A percentile compares a stretch with the other conserved stretches of the same genome.
phyloP scores from a whole-genome alignment of 1,284 basidiomycete genomes.

The Melampsora larici-populina region DNA sequence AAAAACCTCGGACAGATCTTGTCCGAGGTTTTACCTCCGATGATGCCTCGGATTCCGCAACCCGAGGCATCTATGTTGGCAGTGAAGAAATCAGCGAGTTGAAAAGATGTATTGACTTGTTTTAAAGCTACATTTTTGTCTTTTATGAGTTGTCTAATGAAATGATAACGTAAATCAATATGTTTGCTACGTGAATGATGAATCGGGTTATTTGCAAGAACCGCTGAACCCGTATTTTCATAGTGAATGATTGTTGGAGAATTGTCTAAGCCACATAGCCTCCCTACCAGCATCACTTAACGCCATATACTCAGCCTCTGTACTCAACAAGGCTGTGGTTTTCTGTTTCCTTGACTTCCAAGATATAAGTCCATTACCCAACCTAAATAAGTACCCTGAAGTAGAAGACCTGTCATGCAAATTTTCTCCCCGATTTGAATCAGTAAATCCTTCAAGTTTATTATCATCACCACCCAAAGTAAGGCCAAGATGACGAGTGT shows the following conservation, averaged over 20 bases:
- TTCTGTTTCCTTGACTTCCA: conserved; percentile 4
- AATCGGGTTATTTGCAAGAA: neutral
- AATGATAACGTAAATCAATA: no score
- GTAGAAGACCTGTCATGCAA: neutral
- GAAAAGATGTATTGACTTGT: no score
- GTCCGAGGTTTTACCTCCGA: no score
- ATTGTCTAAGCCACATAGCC: neutral
- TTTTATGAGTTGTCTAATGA: no score
- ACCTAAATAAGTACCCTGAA: neutral
- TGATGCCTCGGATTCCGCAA: no score
- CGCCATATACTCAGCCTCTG: no score
- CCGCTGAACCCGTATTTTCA: neutral
- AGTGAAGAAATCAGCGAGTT: neutral
- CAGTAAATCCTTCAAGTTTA: neutral
- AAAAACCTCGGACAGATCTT: no score
- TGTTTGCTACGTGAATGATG: neutral
- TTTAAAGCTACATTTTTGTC: no score
- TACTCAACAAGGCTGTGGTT: conserved; percentile 1
- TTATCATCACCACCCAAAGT: neutral
- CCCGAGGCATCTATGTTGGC: no score
- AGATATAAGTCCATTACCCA: neutral
- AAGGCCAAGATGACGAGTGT: neutral
- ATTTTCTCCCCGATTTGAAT: conserved; percentile 18
- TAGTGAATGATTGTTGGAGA: neutral
- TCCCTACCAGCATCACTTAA: conserved; percentile 1